Evolutionary conservation across 257 asterid genomes (phyloP).

Genomic region (Solanum lycopersicoides): DNA sequence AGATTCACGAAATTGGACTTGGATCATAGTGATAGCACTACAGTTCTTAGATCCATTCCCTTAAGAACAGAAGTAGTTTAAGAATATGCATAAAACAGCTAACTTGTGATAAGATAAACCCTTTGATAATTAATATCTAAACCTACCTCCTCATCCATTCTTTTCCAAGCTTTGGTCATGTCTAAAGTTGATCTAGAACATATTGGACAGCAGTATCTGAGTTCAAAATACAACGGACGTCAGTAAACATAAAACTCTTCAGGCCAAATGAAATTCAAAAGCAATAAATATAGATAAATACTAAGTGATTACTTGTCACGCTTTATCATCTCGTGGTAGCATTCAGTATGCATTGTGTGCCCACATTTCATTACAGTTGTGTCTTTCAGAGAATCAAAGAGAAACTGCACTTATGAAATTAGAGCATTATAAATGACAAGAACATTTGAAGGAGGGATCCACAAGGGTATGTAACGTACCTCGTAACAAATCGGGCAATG

Average conservation of each 20-base stretch:
- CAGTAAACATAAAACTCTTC: background rate
- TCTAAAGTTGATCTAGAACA: slow-evolving; percentile 78
- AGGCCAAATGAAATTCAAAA: background rate
- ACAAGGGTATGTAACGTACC: slow-evolving; percentile 24
- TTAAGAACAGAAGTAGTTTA: background rate
- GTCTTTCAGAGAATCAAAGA: slow-evolving; percentile 86
- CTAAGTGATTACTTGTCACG: slow-evolving; percentile 58
- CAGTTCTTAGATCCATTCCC: too few species aligned
- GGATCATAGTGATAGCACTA: background rate
- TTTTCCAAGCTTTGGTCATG: slow-evolving; percentile 73
- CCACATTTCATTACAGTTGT: slow-evolving; percentile 92
- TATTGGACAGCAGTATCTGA: slow-evolving; percentile 87
- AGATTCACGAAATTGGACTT: background rate
- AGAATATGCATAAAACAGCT: background rate
- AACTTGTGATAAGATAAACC: background rate
- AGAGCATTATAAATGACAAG: background rate
- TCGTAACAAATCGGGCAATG: slow-evolving; percentile 97
- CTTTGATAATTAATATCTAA: background rate
- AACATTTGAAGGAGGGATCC: background rate
- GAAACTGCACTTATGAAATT: slow-evolving; percentile 38
- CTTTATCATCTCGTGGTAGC: slow-evolving; percentile 76
- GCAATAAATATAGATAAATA: background rate
- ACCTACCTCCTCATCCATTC: slow-evolving; percentile 75
- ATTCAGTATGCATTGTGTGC: slow-evolving; percentile 91
- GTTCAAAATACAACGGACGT: background rate